phyloP scores from a whole-genome alignment of 768 basidiomycete species.

The Cystobasidium ongulense region DNA sequence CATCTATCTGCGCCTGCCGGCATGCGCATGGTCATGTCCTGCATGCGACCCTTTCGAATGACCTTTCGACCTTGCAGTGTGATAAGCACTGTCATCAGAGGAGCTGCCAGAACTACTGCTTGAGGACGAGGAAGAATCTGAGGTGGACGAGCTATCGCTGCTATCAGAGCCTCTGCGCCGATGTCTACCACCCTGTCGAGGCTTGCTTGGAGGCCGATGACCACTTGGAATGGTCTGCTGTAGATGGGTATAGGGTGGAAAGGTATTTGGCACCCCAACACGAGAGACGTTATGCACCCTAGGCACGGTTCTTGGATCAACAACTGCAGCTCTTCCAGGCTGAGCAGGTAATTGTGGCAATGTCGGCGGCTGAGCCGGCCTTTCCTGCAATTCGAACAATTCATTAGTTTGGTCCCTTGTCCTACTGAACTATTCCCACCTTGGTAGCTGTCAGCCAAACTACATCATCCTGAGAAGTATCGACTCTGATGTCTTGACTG shows the following conservation, averaged over 20 bases:
- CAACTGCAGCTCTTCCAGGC: neutral
- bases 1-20: neutral
- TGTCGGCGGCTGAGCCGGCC: neutral
- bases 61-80: neutral
- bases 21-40: too few species aligned
- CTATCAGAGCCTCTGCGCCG: neutral
- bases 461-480: neutral
- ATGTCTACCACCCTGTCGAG: neutral
- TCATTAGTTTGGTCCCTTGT: neutral
- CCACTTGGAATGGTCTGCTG: neutral
- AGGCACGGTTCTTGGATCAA: neutral
- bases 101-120: neutral
- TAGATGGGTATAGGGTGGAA: neutral
- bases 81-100: neutral
- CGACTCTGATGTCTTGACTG: slow-evolving; percentile 6
- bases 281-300: neutral
- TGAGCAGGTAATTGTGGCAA: neutral
- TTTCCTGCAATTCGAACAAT: too few species aligned
- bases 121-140: neutral
- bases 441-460: slow-evolving; percentile 16
- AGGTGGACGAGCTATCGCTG: neutral
- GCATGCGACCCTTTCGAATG: neutral
- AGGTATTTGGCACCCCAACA: neutral
- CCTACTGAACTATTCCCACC: neutral
- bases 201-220: neutral